Evolutionary conservation across 352 stramenopile genomes (phyloP), one percentile per base, ranked within the genome.

Genomic region (Phytopythium chamaehyphon): DNA sequence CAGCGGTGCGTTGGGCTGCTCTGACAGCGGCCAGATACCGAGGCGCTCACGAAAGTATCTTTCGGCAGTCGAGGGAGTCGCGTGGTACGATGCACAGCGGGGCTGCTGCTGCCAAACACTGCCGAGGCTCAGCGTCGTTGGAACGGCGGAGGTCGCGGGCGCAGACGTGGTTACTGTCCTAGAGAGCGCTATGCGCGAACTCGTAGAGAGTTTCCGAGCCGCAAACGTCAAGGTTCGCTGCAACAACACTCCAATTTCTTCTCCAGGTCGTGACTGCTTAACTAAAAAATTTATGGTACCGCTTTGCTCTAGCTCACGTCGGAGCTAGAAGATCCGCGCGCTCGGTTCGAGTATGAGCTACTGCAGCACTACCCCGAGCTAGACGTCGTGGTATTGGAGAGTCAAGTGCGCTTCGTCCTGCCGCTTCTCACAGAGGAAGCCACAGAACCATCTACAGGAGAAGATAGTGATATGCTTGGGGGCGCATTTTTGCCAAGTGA

Each of bases 331-430:
- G 58, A 43, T 1, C 53, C 59, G 21, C 66, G 57, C 18, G 55
- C 60, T 10, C 70, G 57, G n/a, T 76, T 83, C 21, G 71, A 83
- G 54, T 63, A 64, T 43, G 66, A 83, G 43, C 51, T 83, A 40
- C 23, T 83, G 35, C 71, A 79, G 42, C 66, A 73, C 38, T 40
- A 62, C 47, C 18, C 47, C 18, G 58, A 36, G 2, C 50, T 83
- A 15, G 71, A 82, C 8, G 28, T 76, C 3, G 45, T 75, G 23
- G 52, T 73, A 28, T 14, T 65, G 8, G 47, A 24, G 0, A 38
- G 21, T 12, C 31, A 48, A 23, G 69, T 71, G 18, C 26, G 61
- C 1, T 79, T 83, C 47, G 47, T 56, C 23, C 45, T 79, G 15
- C 71, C 71, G 8, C 48, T 83, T 5, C 57, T 79, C 9, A 23